phyloP scores from a whole-genome alignment of 2,329 filamentous ascomycete species.

The Penicillium sp. region DNA sequence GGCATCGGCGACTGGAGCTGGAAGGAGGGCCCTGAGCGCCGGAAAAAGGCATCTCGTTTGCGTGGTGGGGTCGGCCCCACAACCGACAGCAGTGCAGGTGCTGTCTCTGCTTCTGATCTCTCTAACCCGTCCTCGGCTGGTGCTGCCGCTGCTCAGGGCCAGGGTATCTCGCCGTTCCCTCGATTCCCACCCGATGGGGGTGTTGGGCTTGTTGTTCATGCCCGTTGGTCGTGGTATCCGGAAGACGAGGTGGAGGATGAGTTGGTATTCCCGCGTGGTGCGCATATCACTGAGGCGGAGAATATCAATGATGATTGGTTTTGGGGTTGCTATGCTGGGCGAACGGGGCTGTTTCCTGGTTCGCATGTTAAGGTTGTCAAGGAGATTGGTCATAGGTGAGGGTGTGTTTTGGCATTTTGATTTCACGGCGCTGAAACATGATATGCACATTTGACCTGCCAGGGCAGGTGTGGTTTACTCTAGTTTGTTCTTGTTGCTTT shows the following conservation, averaged over 20 bases:
- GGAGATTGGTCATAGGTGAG: constrained; percentile 31
- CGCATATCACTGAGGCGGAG: constrained; percentile 77
- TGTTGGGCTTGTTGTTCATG: constrained; percentile 59
- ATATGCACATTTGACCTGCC: background rate
- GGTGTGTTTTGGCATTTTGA: background rate
- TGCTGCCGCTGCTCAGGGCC: constrained; percentile 17
- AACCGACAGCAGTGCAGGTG: constrained; percentile 4
- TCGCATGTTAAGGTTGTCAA: constrained; percentile 62
- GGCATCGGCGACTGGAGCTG: constrained; percentile 41
- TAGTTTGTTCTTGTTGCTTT: too few species aligned
- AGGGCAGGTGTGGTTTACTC: background rate
- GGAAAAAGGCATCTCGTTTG: constrained; percentile 38
- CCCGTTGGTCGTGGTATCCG: constrained; percentile 76
- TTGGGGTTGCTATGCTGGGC: constrained; percentile 79
- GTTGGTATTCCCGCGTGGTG: constrained; percentile 75
- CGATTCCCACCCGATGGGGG: constrained; percentile 73
- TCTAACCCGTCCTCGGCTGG: background rate
- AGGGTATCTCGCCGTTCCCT: constrained; percentile 13
- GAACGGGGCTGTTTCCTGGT: constrained; percentile 73
- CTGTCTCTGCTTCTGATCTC: constrained; percentile 16
- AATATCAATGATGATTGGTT: constrained; percentile 91
- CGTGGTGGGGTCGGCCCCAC: constrained; percentile 17
- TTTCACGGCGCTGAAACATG: background rate
- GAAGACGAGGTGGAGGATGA: constrained; percentile 60
- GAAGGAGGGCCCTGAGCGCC: constrained; percentile 40